Conservation (phyloP, 345 rosid species). For the Murraya koenigii region DNA sequence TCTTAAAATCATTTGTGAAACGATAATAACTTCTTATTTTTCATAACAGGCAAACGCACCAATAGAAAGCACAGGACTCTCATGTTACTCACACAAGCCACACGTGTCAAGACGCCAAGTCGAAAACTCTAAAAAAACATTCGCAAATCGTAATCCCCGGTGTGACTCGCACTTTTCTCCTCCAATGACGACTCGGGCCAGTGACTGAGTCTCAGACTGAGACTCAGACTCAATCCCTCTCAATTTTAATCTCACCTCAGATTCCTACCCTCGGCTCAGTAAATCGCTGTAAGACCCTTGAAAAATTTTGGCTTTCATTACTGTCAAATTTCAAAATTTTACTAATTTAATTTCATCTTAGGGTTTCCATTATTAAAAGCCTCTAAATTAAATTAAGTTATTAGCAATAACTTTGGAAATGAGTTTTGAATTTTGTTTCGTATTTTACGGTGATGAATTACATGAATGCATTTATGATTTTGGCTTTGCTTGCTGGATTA, state of each 20-base stretch:
- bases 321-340: neutral
- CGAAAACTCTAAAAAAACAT: conserved; percentile 25
- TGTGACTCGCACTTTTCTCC: conserved; percentile 39
- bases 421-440: conserved; percentile 1
- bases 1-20: too few species aligned
- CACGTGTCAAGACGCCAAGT: conserved; percentile 37
- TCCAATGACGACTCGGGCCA: conserved; percentile 24
- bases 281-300: conserved; percentile 27
- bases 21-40: neutral
- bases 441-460: neutral
- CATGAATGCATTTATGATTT: neutral
- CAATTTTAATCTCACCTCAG: conserved; percentile 21
- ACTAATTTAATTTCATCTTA: conserved; percentile 11
- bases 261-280: conserved; percentile 5
- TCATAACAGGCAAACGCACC: neutral
- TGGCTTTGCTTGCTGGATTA: neutral
- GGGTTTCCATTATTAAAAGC: conserved; percentile 23
- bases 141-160: conserved; percentile 22
- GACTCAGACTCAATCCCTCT: conserved; percentile 9
- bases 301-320: neutral
- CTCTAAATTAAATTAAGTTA: neutral
- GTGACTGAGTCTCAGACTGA: conserved; percentile 14
- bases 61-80: neutral
- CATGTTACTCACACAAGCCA: conserved; percentile 5
- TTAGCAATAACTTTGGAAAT: neutral